Evolutionary conservation across 2,329 filamentous ascomycete species (phyloP), one percentile per base, ranked within the genome.

Genomic region (Colletotrichum higginsianum): DNA sequence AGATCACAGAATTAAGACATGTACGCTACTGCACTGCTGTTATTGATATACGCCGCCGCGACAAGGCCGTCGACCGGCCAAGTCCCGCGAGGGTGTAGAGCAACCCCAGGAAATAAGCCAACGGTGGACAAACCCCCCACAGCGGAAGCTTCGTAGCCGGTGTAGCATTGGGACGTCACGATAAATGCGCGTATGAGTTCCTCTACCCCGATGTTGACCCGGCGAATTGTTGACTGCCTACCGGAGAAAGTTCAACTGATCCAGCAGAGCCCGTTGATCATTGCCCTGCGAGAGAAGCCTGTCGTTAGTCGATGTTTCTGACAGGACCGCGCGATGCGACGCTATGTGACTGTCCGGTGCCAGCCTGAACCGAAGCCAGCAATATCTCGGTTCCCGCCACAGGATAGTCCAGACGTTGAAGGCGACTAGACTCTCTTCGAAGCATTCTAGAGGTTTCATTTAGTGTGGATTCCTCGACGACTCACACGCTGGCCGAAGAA

Each of bases 251-350:
- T 7, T 49, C 30, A 40, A 23, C 60, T 12, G 16, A 23, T 9
- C 13, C 60, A 42, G 11, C 30, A 50, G 47, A 50, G 3, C 8
- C 26, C 35, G 64, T 44, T 56, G 64, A 67, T 71, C 68, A 47
- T 67, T 67, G 55, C 64, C 61, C 57, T 30, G 23, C 68, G 68
- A 40, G 60, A 21, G 60, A 21, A 38, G 18, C 11, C 7, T 21
- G 35, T 38, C 2, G 49, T 42, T 42, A 15, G 40, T 21, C 56
- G 35, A 58, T 55, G 47, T 47, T 26, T 42, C 26, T 49, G 21
- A 56, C 56, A 50, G 57, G 26, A 46, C 53, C 21, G 13, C 47
- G 56, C 63, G 57, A 71, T 71, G 50, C 63, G 57, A 71, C 67
- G 63, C 63, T 30, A 9, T 30, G 30, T 30, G 30, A 30, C 30